Evolutionary conservation across 2,329 filamentous ascomycete species (phyloP), one percentile per base, ranked within the genome.

Genomic region (Akanthomyces muscarius): DNA sequence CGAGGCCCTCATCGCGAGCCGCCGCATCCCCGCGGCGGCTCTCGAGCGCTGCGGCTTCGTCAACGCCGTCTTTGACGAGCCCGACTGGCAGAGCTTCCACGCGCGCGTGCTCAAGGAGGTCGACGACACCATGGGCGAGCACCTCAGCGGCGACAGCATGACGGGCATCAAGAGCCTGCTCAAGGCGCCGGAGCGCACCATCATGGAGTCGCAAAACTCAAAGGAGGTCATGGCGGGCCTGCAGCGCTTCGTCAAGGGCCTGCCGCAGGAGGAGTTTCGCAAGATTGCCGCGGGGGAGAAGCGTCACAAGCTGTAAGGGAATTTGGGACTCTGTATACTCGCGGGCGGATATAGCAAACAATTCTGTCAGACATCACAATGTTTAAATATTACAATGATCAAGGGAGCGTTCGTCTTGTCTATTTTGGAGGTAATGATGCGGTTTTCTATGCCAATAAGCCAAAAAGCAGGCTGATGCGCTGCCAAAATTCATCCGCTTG

Each of bases 1-100:
- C 72, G 95, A 98, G 81, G 94, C 95, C 14, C 83, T 98, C 14
- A 87, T 99, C 68, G 95, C 96, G 89, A 92, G 89, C 70, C 90
- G 89, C 75, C 83, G 87, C 51, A 90, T 98, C 69, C 74, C 81
- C 0, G 85, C 85, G 36, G 85, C 88, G 28, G 92, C 96, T 72
- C 81, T 98, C 36, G 80, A 93, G 66, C 78, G 82, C 10, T 83
- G 85, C 3, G 93, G 94, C 0, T 98, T 92, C 71, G 91, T 96
- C 51, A 98, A 97, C 70, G 90, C 89, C 75, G 82, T 97, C 18
- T 89, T 97, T 67, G 77, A 79, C 14, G 78, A 81, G 66, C 88
- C 83, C 28, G 86, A 92, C 68, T 84, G 86, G 63, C 85, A 79
- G 0, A 86, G 83, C 66, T 98, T 99, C 70, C 74, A 89, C 67